Conservation (phyloP, 2,329 filamentous ascomycete genomes). For the Teratosphaeriaceae sp. region DNA sequence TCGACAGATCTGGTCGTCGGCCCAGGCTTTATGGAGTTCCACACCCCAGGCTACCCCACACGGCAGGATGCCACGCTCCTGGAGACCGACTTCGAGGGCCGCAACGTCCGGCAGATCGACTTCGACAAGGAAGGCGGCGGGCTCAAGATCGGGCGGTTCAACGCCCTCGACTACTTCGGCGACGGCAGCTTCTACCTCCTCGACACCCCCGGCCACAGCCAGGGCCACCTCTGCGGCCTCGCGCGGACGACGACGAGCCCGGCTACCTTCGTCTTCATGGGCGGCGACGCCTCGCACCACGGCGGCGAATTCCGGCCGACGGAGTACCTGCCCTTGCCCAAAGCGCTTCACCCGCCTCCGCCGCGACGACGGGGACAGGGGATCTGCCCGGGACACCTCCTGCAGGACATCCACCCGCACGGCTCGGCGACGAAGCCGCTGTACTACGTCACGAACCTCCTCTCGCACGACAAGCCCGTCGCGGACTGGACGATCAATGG, state of each 20-base stretch:
- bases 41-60: conserved; percentile 40
- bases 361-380: conserved; percentile 12
- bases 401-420: conserved; percentile 35
- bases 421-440: conserved; percentile 28
- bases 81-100: conserved; percentile 36
- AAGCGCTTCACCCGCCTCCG: conserved; percentile 21
- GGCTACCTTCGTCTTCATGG: conserved; percentile 45
- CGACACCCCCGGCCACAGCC: conserved; percentile 46
- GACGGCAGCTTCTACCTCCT: conserved; percentile 53
- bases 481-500: conserved; percentile 28
- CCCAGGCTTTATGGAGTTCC: conserved; percentile 38
- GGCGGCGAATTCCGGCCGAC: conserved; percentile 36
- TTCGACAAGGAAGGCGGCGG: conserved; percentile 29
- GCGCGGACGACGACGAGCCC: conserved; percentile 34
- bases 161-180: conserved; percentile 48
- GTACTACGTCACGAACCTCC: conserved; percentile 28
- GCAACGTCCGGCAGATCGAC: conserved; percentile 31
- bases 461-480: conserved; percentile 30
- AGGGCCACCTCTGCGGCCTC: conserved; percentile 46
- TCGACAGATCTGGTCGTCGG: conserved; percentile 42
- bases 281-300: conserved; percentile 39
- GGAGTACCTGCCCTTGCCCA: conserved; percentile 34
- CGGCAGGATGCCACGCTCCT: conserved; percentile 33
- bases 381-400: conserved; percentile 37
- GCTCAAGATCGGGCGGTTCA: conserved; percentile 40